Conservation (phyloP, 495 filamentous ascomycete genomes). For the Clohesyomyces aquaticus region DNA sequence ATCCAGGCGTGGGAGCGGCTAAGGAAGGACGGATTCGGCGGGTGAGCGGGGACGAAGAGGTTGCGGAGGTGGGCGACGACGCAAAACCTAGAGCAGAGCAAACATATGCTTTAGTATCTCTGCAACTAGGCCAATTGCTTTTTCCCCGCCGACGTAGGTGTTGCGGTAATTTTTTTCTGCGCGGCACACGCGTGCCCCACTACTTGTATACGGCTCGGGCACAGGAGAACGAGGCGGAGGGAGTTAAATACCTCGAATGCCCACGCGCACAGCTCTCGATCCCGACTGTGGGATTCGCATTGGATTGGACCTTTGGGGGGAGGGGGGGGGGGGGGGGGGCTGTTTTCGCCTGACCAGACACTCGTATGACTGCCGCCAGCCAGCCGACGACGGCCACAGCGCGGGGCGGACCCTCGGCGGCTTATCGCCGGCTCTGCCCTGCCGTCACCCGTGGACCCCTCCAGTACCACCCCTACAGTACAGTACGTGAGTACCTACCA, state of each 20-base stretch:
- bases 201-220: too few relatives aligned
- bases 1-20: too few relatives aligned
- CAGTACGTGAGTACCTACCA: too few relatives aligned
- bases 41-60: too few relatives aligned
- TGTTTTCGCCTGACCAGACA: constrained; percentile 16
- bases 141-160: constrained; percentile 25
- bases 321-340: too few relatives aligned
- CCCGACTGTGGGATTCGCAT: not conserved
- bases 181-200: constrained; percentile 34
- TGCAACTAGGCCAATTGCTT: constrained; percentile 28
- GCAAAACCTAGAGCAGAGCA: constrained; percentile 11
- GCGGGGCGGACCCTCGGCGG: constrained; percentile 8
- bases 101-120: constrained; percentile 12
- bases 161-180: constrained; percentile 35
- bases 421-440: constrained; percentile 34
- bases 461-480: too few relatives aligned
- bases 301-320: constrained; percentile 16
- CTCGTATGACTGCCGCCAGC: constrained; percentile 25
- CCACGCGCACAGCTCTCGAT: constrained; percentile 13
- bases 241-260: constrained; percentile 34
- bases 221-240: too few relatives aligned
- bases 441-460: constrained; percentile 29
- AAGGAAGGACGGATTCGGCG: too few relatives aligned
- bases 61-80: constrained; percentile 14
- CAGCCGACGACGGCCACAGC: constrained; percentile 34